phyloP scores from a whole-genome alignment of 2,329 filamentous ascomycete species.

The Alternaria hordeiaustralica region DNA sequence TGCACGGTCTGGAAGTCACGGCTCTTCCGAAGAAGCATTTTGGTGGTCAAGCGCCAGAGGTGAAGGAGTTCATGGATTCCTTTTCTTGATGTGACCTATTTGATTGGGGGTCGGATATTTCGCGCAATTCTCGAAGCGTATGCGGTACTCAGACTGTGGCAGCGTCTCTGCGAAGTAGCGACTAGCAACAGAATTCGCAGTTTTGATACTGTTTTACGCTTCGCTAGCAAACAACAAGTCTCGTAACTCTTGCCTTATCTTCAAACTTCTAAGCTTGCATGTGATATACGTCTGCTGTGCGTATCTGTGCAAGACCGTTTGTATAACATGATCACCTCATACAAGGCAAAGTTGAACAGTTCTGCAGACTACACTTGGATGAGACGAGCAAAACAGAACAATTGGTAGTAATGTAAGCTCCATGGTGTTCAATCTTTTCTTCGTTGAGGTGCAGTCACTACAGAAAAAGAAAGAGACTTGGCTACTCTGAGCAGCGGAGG shows the following conservation, averaged over 20 bases:
- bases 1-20: slow-evolving; percentile 54
- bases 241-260: background rate
- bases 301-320: background rate
- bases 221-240: background rate
- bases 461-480: background rate
- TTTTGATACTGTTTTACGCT: background rate
- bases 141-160: background rate
- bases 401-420: background rate
- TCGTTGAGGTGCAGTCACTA: background rate
- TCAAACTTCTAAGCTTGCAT: background rate
- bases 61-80: slow-evolving; percentile 38
- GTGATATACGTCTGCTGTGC: background rate
- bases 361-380: background rate
- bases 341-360: background rate
- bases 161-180: background rate
- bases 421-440: background rate
- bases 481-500: background rate
- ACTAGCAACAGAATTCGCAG: background rate
- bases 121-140: background rate
- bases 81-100: background rate
- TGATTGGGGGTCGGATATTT: background rate
- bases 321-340: background rate
- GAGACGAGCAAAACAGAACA: background rate
- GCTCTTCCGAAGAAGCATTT: slow-evolving; percentile 27
- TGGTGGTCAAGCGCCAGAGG: slow-evolving; percentile 38